phyloP scores from a whole-genome alignment of 306 rosid genomes.

The Albizia julibrissin region DNA sequence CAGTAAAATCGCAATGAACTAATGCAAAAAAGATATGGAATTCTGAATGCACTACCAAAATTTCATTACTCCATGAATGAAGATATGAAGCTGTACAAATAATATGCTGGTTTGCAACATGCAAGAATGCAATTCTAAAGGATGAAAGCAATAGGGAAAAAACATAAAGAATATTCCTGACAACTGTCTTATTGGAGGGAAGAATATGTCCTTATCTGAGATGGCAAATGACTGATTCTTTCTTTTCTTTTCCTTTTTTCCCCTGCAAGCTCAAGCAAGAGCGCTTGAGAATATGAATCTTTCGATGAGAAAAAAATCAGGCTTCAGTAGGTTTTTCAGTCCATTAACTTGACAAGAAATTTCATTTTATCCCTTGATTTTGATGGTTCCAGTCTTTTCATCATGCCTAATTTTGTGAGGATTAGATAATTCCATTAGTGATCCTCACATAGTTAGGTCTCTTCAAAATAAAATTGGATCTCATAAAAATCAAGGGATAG shows the following conservation, averaged over 20 bases:
- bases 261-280: constrained; percentile 32
- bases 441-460: neutral
- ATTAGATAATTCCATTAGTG: constrained; percentile 3
- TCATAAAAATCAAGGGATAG: neutral
- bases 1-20: constrained; percentile 42
- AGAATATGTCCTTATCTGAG: constrained; percentile 62
- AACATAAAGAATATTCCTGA: constrained; percentile 45
- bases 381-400: neutral
- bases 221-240: constrained; percentile 42
- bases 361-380: constrained; percentile 1
- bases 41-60: constrained; percentile 77
- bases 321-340: neutral
- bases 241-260: constrained; percentile 8
- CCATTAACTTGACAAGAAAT: neutral
- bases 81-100: constrained; percentile 97
- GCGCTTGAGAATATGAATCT: constrained; percentile 36
- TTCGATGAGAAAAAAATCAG: constrained; percentile 36
- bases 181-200: constrained; percentile 66
- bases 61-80: constrained; percentile 96
- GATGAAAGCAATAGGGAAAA: constrained; percentile 30
- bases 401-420: neutral
- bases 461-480: neutral
- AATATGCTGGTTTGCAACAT: constrained; percentile 65
- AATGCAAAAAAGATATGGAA: constrained; percentile 43
- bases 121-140: constrained; percentile 65